Base-by-base conservation (phyloP, 495 filamentous ascomycete species). In the Pseudotulostoma volvatum region DNA sequence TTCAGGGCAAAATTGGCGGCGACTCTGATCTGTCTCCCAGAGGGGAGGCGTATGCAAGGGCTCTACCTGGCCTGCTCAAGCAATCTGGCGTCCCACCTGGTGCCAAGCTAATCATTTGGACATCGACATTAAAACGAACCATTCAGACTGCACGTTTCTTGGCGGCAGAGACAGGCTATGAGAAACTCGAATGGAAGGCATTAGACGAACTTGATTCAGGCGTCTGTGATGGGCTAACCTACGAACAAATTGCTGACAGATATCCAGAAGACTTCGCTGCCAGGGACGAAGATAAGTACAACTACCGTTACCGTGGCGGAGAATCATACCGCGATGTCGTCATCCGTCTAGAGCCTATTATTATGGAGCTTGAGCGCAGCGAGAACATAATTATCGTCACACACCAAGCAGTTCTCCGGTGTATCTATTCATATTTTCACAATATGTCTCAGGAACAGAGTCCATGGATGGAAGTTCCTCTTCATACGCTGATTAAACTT, bases 391-490 rank as follows among this genome's bases (percentile, higher is more conserved):
- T 97, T 39, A 94, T 97, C 50, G 86, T 97, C 34, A 95, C 90
- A 4, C 90, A 97, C 56, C 90, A 97, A 56, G 90, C 90, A 2
- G 87, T 97, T 16, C 66, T 97, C 39, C 74, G 90, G 37, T 97
- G 90, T 61, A 95, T 97, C 46, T 96, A 96, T 52, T 80, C 90
- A 5, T 97, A 97, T 54, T 97, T 95, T 59, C 93, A 95, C 80
- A 92, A 95, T 47, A 78, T 87, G 33, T 77, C 81, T 15, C 88
- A 95, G 58, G 84, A 90, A 49, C 68, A 79, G 53, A 84, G 78
- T 38, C 90, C 90, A n/a, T 97, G 90, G 90, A 92, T 96, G 77
- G 84, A 82, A 45, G 82, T 87, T 3, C 90, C 90, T 3, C 70
- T 97, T 33, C 90, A 97, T 56, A 93, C 84, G 7, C 62, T 97